These are phyloP conservation scores for Cetraspora pellucida DNA, from an alignment of 192 early-diverging fungal genomes.

Conservation along the genomic window DNA sequence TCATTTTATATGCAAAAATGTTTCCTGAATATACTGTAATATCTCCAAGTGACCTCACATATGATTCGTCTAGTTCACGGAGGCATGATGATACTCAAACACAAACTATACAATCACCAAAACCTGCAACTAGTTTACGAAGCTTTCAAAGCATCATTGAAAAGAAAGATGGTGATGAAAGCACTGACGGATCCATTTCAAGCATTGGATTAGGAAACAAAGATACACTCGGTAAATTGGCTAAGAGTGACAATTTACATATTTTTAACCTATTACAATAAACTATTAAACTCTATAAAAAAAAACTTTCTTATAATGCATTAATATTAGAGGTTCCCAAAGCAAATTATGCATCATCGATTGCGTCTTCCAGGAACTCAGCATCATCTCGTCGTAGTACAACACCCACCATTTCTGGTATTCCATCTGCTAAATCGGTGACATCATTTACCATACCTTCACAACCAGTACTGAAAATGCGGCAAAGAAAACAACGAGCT, in stretches of 20 bases:
- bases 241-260: not conserved
- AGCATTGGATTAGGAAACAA: constrained; percentile 14
- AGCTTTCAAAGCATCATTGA: constrained; percentile 37
- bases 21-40: constrained; percentile 38
- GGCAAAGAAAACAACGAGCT: constrained; percentile 47
- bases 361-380: constrained; percentile 44
- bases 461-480: constrained; percentile 39
- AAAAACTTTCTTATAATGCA: not conserved
- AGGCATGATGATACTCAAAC: constrained; percentile 21
- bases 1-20: constrained; percentile 63
- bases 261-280: too few relatives aligned
- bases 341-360: constrained; percentile 44
- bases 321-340: constrained; percentile 37
- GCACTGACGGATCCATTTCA: constrained; percentile 33
- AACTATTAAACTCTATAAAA: too few relatives aligned
- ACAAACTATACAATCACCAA: not conserved
- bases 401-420: constrained; percentile 42
- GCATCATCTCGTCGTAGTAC: constrained; percentile 38
- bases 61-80: constrained; percentile 37
- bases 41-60: constrained; percentile 35
- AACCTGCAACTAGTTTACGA: constrained; percentile 33
- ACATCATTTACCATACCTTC: constrained; percentile 38
- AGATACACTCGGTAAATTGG: constrained; percentile 40
- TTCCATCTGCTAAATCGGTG: constrained; percentile 36
- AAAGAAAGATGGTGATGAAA: constrained; percentile 28